Percentiles rank a stretch among this genome's conserved stretches.
These are phyloP conservation scores for Cucumis melo DNA, from an alignment of 306 rosid species.

Conservation along the genomic window DNA sequence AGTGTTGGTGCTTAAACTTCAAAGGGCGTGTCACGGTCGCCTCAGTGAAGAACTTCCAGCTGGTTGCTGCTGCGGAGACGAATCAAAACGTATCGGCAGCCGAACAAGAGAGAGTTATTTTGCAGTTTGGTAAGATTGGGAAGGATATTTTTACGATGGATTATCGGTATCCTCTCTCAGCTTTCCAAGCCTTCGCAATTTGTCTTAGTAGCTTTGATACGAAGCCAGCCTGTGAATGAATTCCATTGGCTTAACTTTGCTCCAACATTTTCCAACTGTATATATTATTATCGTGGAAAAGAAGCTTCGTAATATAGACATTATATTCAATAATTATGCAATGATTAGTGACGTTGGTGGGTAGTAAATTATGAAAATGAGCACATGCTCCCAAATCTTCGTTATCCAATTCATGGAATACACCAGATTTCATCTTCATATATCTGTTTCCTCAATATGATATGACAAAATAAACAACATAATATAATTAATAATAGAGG, in stretches of 20 bases:
- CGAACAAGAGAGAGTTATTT: conserved; percentile 75
- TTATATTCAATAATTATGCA: not conserved
- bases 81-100: conserved; percentile 38
- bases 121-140: conserved; percentile 89
- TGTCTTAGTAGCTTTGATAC: conserved; percentile 97
- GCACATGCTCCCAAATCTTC: not conserved
- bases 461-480: too few species aligned
- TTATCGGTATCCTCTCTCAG: conserved; percentile 83
- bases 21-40: conserved; percentile 93
- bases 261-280: not conserved
- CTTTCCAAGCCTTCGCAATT: conserved; percentile 92
- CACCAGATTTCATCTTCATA: not conserved
- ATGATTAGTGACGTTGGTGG: not conserved
- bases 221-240: conserved; percentile 91
- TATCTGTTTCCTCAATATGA: too few species aligned
- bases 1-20: conserved; percentile 96
- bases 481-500: too few species aligned
- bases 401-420: not conserved
- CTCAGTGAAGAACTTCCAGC: conserved; percentile 90
- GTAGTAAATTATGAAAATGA: not conserved
- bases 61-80: conserved; percentile 70
- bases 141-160: conserved; percentile 97
- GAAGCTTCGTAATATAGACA: not conserved
- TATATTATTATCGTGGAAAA: not conserved
- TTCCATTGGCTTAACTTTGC: not conserved